Base-by-base conservation (phyloP, 345 rosid species). In the Iberis pinnata region DNA sequence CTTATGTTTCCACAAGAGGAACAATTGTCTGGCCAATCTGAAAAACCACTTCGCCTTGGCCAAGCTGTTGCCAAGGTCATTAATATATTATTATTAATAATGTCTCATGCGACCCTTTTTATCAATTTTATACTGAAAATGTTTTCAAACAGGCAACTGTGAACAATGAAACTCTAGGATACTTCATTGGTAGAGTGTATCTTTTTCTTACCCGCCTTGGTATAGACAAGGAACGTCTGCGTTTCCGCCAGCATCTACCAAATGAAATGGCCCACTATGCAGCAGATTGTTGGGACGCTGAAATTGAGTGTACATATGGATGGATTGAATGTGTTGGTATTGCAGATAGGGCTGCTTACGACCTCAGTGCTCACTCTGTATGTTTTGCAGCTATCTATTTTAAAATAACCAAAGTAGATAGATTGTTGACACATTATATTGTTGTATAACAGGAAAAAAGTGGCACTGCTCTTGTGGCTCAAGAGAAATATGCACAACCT, bases 181-280 rank as follows among this genome's bases (percentile, higher is more conserved):
- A 81, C 68, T 90, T 90, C 77, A 87, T 90, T 64, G 98, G 98
- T 56, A 78, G 98, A 72, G 96, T 87, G 0, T 87, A 80, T 69
- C 86, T 87, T 38, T 90, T 90, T 75, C 84, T 90, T 22, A 77
- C 83, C 15, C 42, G 43, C 39, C 95, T 90, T 39, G 98, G 96
- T 53, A 84, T 90, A 50, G 88, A 87, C 69, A 78, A 73, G 69
- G 78, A 68, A 0, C 80, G 96, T 5, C 55, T 90, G 51, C 85
- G 96, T 19, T 90, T 90, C 74, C 72, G 98, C 42, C 98, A 90
- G 68, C 98, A 90, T 73, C 86, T 90, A 43, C 88, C 98, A 43
- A 90, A 87, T 55, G 98, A 90, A 75, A 90, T 90, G 98, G 98
- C 98, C 12, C 98, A 87, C 69, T 90, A 90, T 63, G 98, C 98